phyloP scores from a whole-genome alignment of 352 stramenopile genomes.

The Phytophthora hybrid region DNA sequence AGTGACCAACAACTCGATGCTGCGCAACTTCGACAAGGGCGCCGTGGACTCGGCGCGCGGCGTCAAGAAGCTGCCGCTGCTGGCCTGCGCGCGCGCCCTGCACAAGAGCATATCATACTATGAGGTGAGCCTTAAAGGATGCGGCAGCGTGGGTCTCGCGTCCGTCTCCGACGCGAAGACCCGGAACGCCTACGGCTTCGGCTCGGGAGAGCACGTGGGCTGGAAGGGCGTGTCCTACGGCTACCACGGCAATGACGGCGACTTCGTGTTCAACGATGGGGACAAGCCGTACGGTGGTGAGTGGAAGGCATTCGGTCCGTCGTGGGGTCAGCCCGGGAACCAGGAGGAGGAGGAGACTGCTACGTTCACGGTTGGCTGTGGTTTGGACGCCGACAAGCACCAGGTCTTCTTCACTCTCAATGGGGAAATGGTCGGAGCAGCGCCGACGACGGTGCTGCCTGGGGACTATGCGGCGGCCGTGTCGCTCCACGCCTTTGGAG shows the following conservation, averaged over 20 bases:
- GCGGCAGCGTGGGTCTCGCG: constrained; percentile 80
- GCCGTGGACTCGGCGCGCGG: constrained; percentile 80
- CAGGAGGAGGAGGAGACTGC: constrained; percentile 30
- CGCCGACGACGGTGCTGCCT: constrained; percentile 51
- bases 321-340: constrained; percentile 57
- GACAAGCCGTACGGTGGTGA: constrained; percentile 70
- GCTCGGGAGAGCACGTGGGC: constrained; percentile 83
- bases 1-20: constrained; percentile 86
- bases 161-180: constrained; percentile 65
- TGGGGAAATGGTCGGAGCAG: constrained; percentile 65
- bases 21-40: constrained; percentile 76
- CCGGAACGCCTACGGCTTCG: constrained; percentile 79
- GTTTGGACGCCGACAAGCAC: constrained; percentile 60
- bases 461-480: constrained; percentile 79
- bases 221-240: constrained; percentile 85
- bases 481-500: constrained; percentile 81
- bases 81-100: constrained; percentile 68
- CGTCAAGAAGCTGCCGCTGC: constrained; percentile 51
- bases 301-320: constrained; percentile 74
- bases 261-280: constrained; percentile 88
- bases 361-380: constrained; percentile 76
- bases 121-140: constrained; percentile 77
- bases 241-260: constrained; percentile 88
- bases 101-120: constrained; percentile 74
- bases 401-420: constrained; percentile 87